These are phyloP conservation scores for Scolecobasidium constrictum DNA, from an alignment of 2,329 filamentous ascomycete species.

Conservation along the genomic window DNA sequence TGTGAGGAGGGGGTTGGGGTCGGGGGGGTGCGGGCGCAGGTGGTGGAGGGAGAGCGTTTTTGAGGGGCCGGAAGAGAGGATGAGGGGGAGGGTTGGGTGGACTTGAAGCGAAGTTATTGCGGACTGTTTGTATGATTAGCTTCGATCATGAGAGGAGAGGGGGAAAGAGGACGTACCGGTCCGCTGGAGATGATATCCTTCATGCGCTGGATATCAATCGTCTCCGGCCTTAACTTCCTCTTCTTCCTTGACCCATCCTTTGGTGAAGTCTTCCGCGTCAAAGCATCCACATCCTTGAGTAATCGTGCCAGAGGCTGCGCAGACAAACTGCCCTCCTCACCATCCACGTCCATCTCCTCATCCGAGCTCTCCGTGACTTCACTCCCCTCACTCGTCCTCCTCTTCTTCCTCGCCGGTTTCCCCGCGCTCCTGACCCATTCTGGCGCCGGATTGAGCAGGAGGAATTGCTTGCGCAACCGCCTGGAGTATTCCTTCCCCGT, in stretches of 20 bases:
- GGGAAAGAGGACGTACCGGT: conserved; percentile 38
- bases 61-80: conserved; percentile 79
- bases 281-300: conserved; percentile 50
- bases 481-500: conserved; percentile 76
- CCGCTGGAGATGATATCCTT: conserved; percentile 75
- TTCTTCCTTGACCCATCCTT: conserved; percentile 38
- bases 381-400: conserved; percentile 28
- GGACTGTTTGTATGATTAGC: conserved; percentile 32
- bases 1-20: conserved; percentile 79
- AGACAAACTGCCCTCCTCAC: conserved; percentile 19
- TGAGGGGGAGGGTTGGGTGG: conserved; percentile 77
- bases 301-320: conserved; percentile 9
- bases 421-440: conserved; percentile 42
- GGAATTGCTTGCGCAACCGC: conserved; percentile 67
- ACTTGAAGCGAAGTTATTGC: conserved; percentile 77
- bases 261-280: conserved; percentile 43
- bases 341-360: conserved; percentile 40
- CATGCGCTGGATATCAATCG: conserved; percentile 79
- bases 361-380: conserved; percentile 17
- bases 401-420: conserved; percentile 36
- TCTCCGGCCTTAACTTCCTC: conserved; percentile 71
- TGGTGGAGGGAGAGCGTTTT: conserved; percentile 85
- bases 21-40: conserved; percentile 64
- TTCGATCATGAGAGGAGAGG: not conserved
- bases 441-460: conserved; percentile 44